Evolutionary conservation across 768 basidiomycete genomes (phyloP).

Genomic region (Rhodosporidiobolus sp.): DNA sequence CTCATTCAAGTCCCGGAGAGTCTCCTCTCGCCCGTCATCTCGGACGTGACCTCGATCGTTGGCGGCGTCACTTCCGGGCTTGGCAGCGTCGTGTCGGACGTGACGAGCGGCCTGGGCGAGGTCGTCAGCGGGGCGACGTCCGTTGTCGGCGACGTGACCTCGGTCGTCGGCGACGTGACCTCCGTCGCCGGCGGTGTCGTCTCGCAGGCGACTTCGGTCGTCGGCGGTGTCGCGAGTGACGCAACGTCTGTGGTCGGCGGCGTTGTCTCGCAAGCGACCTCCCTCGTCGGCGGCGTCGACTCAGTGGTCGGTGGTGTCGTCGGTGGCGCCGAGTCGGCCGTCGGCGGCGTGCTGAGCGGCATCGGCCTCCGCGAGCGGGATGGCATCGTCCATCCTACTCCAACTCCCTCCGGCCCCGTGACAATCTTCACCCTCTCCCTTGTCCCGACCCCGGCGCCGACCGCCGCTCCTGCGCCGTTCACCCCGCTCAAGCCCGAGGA

Average conservation of each 20-base stretch:
- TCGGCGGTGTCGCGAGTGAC: background rate
- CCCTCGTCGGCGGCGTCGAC: background rate
- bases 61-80: background rate
- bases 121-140: no score
- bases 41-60: background rate
- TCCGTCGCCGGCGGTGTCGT: background rate
- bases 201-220: background rate
- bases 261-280: background rate
- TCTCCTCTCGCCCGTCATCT: slow-evolving; percentile 7
- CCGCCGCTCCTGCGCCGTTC: slow-evolving; percentile 1
- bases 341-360: background rate
- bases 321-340: background rate
- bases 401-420: background rate
- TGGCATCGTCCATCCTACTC: background rate
- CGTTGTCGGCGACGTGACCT: slow-evolving; percentile 2
- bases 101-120: background rate
- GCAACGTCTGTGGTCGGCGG: background rate
- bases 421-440: background rate
- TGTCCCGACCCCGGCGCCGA: background rate
- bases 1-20: slow-evolving; percentile 12
- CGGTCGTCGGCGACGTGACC: slow-evolving; percentile 5
- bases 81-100: slow-evolving; percentile 7
- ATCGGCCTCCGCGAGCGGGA: slow-evolving; percentile 21
- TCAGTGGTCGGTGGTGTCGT: slow-evolving; percentile 4
- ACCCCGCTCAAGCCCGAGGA: slow-evolving; percentile 6